These are phyloP conservation scores for Vanrija humicola DNA, from an alignment of 1,284 basidiomycete species.

Conservation along the genomic window DNA sequence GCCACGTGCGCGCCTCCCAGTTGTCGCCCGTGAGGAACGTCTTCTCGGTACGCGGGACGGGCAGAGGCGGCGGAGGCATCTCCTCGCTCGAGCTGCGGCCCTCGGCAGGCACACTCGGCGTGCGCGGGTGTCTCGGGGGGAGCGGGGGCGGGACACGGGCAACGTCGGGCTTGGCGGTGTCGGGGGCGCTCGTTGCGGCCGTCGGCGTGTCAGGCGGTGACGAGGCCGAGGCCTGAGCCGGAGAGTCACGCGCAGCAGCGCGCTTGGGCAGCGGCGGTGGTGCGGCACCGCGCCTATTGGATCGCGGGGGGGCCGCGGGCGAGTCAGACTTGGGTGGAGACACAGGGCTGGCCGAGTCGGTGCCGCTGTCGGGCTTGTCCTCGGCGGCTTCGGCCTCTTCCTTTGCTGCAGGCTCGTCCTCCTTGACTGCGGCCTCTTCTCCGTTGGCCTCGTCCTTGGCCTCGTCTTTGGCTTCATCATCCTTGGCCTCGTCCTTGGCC, in stretches of 20 bases:
- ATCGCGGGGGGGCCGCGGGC: background rate
- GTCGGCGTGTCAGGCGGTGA: background rate
- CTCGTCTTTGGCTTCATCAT: background rate
- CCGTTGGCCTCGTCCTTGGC: slow-evolving; percentile 1
- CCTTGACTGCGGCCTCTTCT: slow-evolving; percentile 9
- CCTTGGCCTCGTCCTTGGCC: background rate
- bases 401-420: slow-evolving; percentile 3
- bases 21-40: slow-evolving; percentile 57
- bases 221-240: slow-evolving; percentile 27
- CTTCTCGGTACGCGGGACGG: slow-evolving; percentile 18
- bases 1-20: slow-evolving; percentile 90
- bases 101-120: slow-evolving; percentile 1
- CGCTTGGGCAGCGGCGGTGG: slow-evolving; percentile 36
- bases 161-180: slow-evolving; percentile 13
- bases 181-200: background rate
- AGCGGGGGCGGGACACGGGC: background rate
- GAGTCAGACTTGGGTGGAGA: background rate
- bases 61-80: slow-evolving; percentile 8
- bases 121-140: background rate
- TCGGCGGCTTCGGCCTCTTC: slow-evolving; percentile 5
- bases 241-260: slow-evolving; percentile 26
- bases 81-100: slow-evolving; percentile 22
- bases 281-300: background rate
- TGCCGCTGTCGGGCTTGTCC: slow-evolving; percentile 2
- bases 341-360: slow-evolving; percentile 5